Conservation (phyloP, 192 early-diverging fungal species). For the Entomortierella lignicola region DNA sequence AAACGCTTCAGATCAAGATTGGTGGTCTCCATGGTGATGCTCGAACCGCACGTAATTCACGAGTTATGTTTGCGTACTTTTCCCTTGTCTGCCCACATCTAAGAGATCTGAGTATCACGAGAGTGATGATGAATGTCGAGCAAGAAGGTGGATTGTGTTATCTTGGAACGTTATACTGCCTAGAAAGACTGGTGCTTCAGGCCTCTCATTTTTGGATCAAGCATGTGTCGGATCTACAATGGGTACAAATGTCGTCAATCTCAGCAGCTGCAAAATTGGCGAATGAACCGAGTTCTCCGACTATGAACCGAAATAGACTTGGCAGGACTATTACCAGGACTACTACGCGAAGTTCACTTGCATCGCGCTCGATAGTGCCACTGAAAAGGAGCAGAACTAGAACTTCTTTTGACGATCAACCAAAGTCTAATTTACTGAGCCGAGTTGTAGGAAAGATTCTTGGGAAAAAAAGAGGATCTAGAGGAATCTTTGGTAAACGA, state of each 20-base stretch:
- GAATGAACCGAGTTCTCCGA: neutral
- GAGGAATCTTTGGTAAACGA: neutral
- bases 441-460: slow-evolving; percentile 1
- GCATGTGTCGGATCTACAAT: slow-evolving; percentile 16
- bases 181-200: slow-evolving; percentile 12
- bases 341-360: slow-evolving; percentile 5
- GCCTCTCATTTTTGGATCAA: slow-evolving; percentile 20
- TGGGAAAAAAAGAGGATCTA: neutral
- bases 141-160: slow-evolving; percentile 23
- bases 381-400: slow-evolving; percentile 12
- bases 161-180: neutral
- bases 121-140: slow-evolving; percentile 20
- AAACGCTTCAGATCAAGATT: slow-evolving; percentile 23
- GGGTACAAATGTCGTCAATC: slow-evolving; percentile 5
- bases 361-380: neutral
- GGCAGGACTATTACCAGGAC: neutral
- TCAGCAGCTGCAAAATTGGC: neutral
- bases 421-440: neutral
- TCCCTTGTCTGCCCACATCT: slow-evolving; percentile 15
- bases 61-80: slow-evolving; percentile 24
- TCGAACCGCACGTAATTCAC: slow-evolving; percentile 6
- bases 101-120: slow-evolving; percentile 8
- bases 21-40: slow-evolving; percentile 11
- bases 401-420: neutral
- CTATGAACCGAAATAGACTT: neutral